Evolutionary conservation across 768 basidiomycete species (phyloP).

Genomic region (Cantharellus cinnabarinus): DNA sequence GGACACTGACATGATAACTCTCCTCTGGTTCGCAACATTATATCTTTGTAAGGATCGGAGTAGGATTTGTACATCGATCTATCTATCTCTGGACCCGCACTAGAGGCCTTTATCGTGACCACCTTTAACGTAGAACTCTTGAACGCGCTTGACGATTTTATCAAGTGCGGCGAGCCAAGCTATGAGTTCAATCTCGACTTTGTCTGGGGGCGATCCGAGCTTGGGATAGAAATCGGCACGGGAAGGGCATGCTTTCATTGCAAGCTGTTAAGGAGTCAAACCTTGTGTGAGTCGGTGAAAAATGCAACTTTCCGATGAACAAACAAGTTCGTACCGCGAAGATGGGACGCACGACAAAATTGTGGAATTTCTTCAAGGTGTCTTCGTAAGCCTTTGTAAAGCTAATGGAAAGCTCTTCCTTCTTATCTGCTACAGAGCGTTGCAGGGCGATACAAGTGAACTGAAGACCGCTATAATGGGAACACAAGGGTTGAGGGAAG

Average conservation of each 20-base stretch:
- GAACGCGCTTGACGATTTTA: slow-evolving; percentile 26
- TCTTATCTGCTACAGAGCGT: slow-evolving; percentile 41
- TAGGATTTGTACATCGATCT: too few species aligned
- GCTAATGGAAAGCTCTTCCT: slow-evolving; percentile 44
- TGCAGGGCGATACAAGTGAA: slow-evolving; percentile 78
- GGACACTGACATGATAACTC: too few species aligned
- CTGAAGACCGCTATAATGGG: slow-evolving; percentile 40
- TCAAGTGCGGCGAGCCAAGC: slow-evolving; percentile 35
- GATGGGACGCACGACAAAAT: slow-evolving; percentile 39
- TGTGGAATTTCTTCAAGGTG: slow-evolving; percentile 74
- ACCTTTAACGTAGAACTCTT: slow-evolving; percentile 26
- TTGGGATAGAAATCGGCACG: slow-evolving; percentile 37
- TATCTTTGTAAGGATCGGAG: too few species aligned
- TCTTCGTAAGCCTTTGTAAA: slow-evolving; percentile 67
- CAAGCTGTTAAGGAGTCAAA: slow-evolving; percentile 20
- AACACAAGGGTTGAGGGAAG: background rate
- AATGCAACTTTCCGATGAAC: background rate
- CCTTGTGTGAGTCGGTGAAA: background rate
- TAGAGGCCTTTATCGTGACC: slow-evolving; percentile 26
- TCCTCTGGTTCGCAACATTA: too few species aligned
- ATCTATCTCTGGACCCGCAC: background rate
- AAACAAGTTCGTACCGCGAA: slow-evolving; percentile 23
- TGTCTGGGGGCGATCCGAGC: slow-evolving; percentile 27
- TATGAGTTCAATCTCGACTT: slow-evolving; percentile 27
- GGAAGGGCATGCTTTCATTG: slow-evolving; percentile 50